Base-by-base conservation (phyloP, 441 rosid species). In the Heliophila coronopifolia region DNA sequence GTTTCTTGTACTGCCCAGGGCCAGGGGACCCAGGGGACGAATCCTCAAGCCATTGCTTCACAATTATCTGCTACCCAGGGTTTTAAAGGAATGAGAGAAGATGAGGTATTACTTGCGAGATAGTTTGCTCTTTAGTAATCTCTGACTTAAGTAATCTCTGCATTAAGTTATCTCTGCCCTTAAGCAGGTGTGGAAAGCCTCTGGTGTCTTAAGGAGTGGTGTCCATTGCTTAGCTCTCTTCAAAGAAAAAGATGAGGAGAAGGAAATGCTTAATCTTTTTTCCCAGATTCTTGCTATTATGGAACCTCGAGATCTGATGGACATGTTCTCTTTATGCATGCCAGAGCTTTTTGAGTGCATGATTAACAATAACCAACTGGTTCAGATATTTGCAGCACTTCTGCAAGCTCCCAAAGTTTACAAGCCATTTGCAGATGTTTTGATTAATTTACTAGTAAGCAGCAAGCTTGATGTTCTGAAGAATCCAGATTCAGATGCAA, bases 231-330 rank as follows among this genome's bases (percentile, higher is more conserved):
- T 94, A 69, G 87, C 96, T 12, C 98, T 86, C 58, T 94, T 83
- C 77, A 90, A 86, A 81, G 99, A 90, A 59, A 89, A 86, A 73
- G 99, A 94, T 10, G 99, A 94, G 70, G 98, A 90, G 73, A 90
- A 74, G 63, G 99, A 94, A 48, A 94, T 94, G 94, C 81, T 86
- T 53, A 73, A 76, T 41, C 83, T 78, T 42, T 90, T 86, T 64
- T 90, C 98, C 63, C 94, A 83, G 72, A 86, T 90, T 76, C 77
- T 94, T 58, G 81, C 82, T 54, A 86, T 94, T 52, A 84, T 90
- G 99, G 99, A 94, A 73, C 92, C 98, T 38, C 93, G 96, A 61
- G 94, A 94, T 78, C 88, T 90, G 22, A 84, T 90, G 99, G 98
- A 94, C 75, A 86, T 94, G 95, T 94, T 94, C 70, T 86, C 99